phyloP scores from a whole-genome alignment of 495 filamentous ascomycete genomes.

The Penicillium angulare region DNA sequence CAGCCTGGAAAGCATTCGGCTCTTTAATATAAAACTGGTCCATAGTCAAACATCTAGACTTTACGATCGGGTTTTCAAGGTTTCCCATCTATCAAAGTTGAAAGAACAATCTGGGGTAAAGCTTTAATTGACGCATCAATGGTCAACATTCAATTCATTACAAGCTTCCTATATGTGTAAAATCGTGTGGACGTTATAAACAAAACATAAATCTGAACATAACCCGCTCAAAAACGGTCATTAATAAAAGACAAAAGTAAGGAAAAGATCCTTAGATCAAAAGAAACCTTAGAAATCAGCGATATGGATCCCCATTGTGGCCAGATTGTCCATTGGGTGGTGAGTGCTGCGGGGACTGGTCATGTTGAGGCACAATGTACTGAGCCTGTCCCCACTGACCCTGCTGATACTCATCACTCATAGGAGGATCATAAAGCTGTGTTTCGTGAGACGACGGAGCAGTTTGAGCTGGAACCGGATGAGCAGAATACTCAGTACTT shows the following conservation, averaged over 20 bases:
- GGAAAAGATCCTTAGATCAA: background rate
- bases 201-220: too few species aligned
- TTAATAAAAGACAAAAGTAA: background rate
- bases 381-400: background rate
- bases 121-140: too few species aligned
- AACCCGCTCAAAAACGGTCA: background rate
- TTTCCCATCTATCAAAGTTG: too few species aligned
- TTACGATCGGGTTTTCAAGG: too few species aligned
- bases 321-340: background rate
- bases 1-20: slow-evolving; percentile 22
- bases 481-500: too few species aligned
- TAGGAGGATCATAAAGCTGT: background rate
- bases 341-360: too few species aligned
- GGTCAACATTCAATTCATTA: too few species aligned
- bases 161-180: too few species aligned
- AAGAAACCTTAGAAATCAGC: background rate
- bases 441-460: background rate
- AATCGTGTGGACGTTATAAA: too few species aligned
- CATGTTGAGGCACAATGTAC: background rate
- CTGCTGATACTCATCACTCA: too few species aligned
- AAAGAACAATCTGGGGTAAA: too few species aligned
- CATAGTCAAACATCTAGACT: too few species aligned
- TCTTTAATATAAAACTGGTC: slow-evolving; percentile 4
- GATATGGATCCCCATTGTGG: background rate
- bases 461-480: background rate